Evolutionary conservation across 2,329 filamentous ascomycete genomes (phyloP).

Genomic region (Dactylellina parvicollis): DNA sequence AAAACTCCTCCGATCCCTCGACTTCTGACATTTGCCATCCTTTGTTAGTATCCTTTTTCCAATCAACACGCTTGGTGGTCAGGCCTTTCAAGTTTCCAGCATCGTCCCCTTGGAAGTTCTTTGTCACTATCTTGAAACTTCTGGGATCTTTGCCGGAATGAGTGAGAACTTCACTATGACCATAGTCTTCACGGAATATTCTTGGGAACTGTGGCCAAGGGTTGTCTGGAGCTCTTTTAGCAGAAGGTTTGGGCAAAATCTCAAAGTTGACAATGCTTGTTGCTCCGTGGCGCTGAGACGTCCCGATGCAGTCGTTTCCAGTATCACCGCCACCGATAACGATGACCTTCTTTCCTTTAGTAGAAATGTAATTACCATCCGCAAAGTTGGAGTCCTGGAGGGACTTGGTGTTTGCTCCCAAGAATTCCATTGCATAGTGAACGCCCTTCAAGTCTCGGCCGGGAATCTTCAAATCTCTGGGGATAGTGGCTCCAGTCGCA

Average conservation of each 20-base stretch:
- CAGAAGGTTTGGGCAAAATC: constrained; percentile 88
- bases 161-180: constrained; percentile 92
- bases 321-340: constrained; percentile 98
- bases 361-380: constrained; percentile 88
- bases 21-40: constrained; percentile 99
- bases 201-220: constrained; percentile 98
- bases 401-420: constrained; percentile 97
- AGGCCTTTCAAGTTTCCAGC: constrained; percentile 90
- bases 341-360: constrained; percentile 93
- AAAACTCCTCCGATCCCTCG: constrained; percentile 92
- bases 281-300: constrained; percentile 91
- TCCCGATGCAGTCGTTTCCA: constrained; percentile 97
- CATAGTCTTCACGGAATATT: constrained; percentile 98
- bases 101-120: constrained; percentile 92
- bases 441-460: constrained; percentile 88
- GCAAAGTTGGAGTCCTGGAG: constrained; percentile 88
- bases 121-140: constrained; percentile 98
- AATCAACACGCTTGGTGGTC: constrained; percentile 94
- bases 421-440: constrained; percentile 94
- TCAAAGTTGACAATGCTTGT: constrained; percentile 98
- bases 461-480: constrained; percentile 89
- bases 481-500: constrained; percentile 90
- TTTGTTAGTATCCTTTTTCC: constrained; percentile 87
- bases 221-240: constrained; percentile 90
- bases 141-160: constrained; percentile 96